Evolutionary conservation across 805 yeast species (phyloP), one percentile per base, ranked within the genome.

Genomic region (Cyberlindnera samutprakarnensis): DNA sequence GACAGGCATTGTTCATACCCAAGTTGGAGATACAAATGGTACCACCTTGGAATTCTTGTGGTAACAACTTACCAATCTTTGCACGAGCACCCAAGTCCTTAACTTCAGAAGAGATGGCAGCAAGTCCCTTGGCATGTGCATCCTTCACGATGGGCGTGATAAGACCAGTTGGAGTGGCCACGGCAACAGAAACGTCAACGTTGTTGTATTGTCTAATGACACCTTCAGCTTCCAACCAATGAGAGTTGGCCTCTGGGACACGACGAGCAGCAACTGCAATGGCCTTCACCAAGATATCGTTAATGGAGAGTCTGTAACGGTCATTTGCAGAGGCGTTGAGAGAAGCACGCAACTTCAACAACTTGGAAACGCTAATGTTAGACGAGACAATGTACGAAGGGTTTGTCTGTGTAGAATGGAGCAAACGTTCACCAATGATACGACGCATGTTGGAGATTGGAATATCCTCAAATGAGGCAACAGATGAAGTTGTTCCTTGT

Each of bases 41-140:
- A 57, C 99, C 99, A 53, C 99, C 99, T 73, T 86, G 95, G 79
- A 83, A 92, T 68, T 92, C 98, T 62, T 86, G 94, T 42, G 99
- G 99, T 45, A 65, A 56, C 59, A 92, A 78, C 70, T 90, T 92
- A 65, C 86, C 87, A 39, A 72, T 86, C 64, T 90, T 87, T 41
- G 99, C 99, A 64, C 92, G 85, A 72, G 83, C 83, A 47, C 96
- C 97, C 48, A 92, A 72, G 49, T 82, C 96, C 71, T 92, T 92
- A 53, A 85, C 74, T 57, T 80, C 85, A 39, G 60, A 58, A 26
- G 97, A 90, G 54, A 92, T 92, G 22, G 76, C 53, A 35, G 78
- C 73, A 40, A 92, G 73, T 26, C 98, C 98, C 71, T 81, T 85
- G 37, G 79, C 48, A 55, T 92, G 83, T 27, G 95, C 96, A 54